Base-by-base conservation (phyloP, 768 basidiomycete species). In the Thelephora ganbajun region DNA sequence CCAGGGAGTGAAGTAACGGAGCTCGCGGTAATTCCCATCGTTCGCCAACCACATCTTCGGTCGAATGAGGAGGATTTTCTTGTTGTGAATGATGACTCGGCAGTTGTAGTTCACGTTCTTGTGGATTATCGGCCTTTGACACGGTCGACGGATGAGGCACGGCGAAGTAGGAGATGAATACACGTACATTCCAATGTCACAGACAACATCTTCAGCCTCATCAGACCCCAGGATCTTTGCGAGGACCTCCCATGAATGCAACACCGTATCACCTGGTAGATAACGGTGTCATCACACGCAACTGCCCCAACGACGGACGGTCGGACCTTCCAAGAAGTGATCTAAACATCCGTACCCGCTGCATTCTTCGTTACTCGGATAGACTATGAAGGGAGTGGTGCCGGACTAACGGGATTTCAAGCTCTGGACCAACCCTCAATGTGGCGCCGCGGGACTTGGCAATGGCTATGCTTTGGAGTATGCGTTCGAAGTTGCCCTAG, bases 31-130 rank as follows among this genome's bases (percentile, higher is more conserved):
- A 59, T 98, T 98, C 3, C 96, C 96, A 57, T 96, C 91, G 59
- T 98, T 98, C 1, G 96, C 96, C 41, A 99, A 71, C 96, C 96
- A 99, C 93, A 99, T 93, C 69, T 98, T 99, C 0, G 96, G 96
- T 19, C 96, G 80, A 53, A 99, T 98, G 52, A 97, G 78, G 1
- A 97, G 66, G 50, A 99, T 92, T 66, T 88, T 76, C 48, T 78
- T 72, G 64, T 92, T 72, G 59, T 90, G 76, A 37, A 93, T 77
- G 60, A 98, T 82, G 33, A 98, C 72, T 16, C 96, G 83, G 62
- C 91, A 96, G 59, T 99, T 99, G 68, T 97, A 98, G 53, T 84
- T 93, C 43, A 92, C 91, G 60, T 96, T 98, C 74, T 97, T 97
- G 74, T 99, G 96, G 1, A 83, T 76, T 47, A 99, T 76, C 1